Evolutionary conservation across 2,329 filamentous ascomycete genomes (phyloP).

Genomic region (Fusarium nelsonii): DNA sequence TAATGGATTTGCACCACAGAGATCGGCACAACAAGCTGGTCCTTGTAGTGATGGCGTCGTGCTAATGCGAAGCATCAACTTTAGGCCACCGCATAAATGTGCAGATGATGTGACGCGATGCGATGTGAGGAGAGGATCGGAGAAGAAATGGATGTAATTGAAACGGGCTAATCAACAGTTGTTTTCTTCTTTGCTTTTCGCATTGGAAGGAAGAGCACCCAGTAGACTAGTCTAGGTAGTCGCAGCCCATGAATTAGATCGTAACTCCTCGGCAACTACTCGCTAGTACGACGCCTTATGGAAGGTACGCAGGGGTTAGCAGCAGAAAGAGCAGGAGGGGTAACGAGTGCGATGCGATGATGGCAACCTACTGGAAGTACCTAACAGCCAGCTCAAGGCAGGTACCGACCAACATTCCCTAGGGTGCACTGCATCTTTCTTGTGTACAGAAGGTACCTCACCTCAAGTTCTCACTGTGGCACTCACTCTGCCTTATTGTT

Average conservation of each 20-base stretch:
- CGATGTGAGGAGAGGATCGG: background rate
- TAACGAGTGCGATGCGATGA: slow-evolving; percentile 21
- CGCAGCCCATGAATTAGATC: background rate
- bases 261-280: background rate
- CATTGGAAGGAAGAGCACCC: background rate
- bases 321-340: slow-evolving; percentile 27
- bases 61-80: slow-evolving; percentile 35
- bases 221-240: background rate
- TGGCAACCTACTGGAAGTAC: background rate
- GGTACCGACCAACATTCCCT: background rate
- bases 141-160: background rate
- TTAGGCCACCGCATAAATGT: slow-evolving; percentile 29
- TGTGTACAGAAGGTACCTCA: slow-evolving; percentile 8
- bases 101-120: slow-evolving; percentile 14
- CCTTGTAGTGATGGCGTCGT: slow-evolving; percentile 5
- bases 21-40: slow-evolving; percentile 15
- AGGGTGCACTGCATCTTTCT: background rate
- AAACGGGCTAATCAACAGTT: background rate
- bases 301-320: slow-evolving; percentile 10
- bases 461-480: background rate
- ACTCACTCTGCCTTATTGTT: slow-evolving; percentile 30
- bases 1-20: slow-evolving; percentile 19
- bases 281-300: background rate
- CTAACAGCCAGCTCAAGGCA: background rate
- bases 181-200: background rate